A percentile compares a stretch with the other conserved stretches of the same genome.
phyloP scores from a whole-genome alignment of 1,139 yeast species.

The Geotrichum aggregatum region DNA sequence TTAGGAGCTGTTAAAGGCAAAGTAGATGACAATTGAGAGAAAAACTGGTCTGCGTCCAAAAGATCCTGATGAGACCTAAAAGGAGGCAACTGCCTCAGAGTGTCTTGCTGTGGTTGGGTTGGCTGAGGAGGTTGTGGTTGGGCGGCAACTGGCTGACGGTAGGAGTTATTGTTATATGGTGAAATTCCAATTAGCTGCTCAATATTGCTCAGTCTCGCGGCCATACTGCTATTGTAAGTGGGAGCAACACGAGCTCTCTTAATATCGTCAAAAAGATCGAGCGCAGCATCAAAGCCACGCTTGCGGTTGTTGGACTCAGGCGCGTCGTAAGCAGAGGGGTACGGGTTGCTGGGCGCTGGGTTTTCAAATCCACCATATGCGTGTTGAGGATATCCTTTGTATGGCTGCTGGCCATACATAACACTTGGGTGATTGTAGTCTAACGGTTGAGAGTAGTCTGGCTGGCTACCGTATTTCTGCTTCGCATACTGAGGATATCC shows the following conservation, averaged over 20 bases:
- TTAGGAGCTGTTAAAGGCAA: not conserved
- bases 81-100: constrained; percentile 28
- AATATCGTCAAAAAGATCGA: constrained; percentile 49
- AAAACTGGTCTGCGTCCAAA: constrained; percentile 41
- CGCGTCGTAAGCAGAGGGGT: not conserved
- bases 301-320: constrained; percentile 27
- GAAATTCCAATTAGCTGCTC: constrained; percentile 38
- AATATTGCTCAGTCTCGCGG: constrained; percentile 51
- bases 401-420: not conserved
- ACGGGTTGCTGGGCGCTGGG: constrained; percentile 13
- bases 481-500: constrained; percentile 5
- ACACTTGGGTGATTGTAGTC: constrained; percentile 5
- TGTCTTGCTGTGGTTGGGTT: constrained; percentile 12
- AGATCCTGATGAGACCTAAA: constrained; percentile 41
- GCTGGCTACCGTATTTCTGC: not conserved
- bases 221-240: constrained; percentile 57
- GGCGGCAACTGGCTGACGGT: constrained; percentile 2
- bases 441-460: constrained; percentile 1
- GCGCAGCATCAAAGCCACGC: constrained; percentile 41
- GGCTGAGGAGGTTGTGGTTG: constrained; percentile 18
- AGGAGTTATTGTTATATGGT: not conserved
- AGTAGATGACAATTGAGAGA: constrained; percentile 42
- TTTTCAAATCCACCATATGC: constrained; percentile 4
- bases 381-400: constrained; percentile 6
- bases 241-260: constrained; percentile 57